Evolutionary conservation across 108 stramenopile species (phyloP).

Genomic region (Seminavis robusta): DNA sequence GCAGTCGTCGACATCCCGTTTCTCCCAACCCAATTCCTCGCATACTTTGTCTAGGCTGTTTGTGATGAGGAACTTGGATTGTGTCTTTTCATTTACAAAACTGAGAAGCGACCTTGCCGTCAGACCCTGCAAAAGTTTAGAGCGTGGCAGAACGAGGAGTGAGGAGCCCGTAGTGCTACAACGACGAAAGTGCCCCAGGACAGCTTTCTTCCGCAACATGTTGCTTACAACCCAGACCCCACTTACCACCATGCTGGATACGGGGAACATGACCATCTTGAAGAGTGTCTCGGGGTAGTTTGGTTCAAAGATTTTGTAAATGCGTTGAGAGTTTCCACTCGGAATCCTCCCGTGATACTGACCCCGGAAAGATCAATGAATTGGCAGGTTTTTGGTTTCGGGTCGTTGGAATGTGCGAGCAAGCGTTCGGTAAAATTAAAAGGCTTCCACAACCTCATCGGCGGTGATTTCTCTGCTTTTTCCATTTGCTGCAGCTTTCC

Average conservation of each 20-base stretch:
- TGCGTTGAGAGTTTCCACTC: constrained; percentile 56
- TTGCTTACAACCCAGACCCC: background rate
- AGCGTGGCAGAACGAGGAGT: background rate
- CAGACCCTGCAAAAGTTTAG: constrained; percentile 13
- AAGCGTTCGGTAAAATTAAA: constrained; percentile 75
- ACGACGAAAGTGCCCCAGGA: too few relatives aligned
- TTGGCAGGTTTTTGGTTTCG: constrained; percentile 65
- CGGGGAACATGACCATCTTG: constrained; percentile 83
- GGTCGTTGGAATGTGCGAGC: constrained; percentile 52
- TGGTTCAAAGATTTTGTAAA: constrained; percentile 74
- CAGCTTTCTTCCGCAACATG: too few relatives aligned
- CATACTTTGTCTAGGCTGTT: constrained; percentile 69
- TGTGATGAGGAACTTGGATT: constrained; percentile 78
- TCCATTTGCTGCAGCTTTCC: constrained; percentile 50
- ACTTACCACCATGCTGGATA: constrained; percentile 43
- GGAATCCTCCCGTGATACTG: constrained; percentile 56
- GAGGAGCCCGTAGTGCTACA: background rate
- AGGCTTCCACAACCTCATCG: constrained; percentile 68
- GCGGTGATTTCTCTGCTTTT: constrained; percentile 29
- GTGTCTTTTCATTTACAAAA: constrained; percentile 83
- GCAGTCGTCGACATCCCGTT: constrained; percentile 59
- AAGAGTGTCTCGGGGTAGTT: constrained; percentile 76
- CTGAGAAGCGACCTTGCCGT: constrained; percentile 57
- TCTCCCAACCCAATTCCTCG: constrained; percentile 72
- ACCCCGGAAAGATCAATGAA: constrained; percentile 78